Base-by-base conservation (phyloP, 345 rosid species). In the Populus deltoides region DNA sequence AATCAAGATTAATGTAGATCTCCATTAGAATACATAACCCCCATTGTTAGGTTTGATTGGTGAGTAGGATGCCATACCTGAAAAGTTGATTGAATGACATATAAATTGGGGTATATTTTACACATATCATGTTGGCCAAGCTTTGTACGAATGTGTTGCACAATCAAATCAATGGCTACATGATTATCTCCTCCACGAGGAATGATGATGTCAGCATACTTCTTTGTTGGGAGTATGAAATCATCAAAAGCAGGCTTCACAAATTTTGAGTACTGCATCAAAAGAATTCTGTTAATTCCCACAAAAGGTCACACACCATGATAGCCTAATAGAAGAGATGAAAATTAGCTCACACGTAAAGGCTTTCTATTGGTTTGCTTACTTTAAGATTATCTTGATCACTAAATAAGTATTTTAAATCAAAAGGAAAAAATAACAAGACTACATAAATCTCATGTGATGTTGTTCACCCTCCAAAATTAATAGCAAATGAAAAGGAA, bases 171-270 rank as follows among this genome's bases (percentile, higher is more conserved):
- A 81, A 96, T 78, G 35, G 99, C 99, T 29, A 96, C 99, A 75
- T 96, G 98, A 86, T 96, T 96, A 82, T 96, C 98, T 79, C 98
- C 99, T 67, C 99, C 99, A 70, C 99, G 99, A 71, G 99, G 99
- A 85, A 96, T 96, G 73, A 96, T 92, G 77, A 96, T 96, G 85
- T 96, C 99, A 2, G 99, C 99, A 83, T 91, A 91, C 78, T 96
- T 96, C 88, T 96, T 96, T n/a, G 99, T 93, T 33, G 99, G 99
- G 81, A 96, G 99, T 79, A 96, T 92, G 81, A 96, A 96, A 84
- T 96, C 99, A 84, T 96, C 98, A 78, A 96, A 96, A 76, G 99
- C 99, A 78, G 99, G 97, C 87, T 96, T 96, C 81, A 96, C 99
- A 86, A 93, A 96, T 76, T 92, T 96, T 72, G 99, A 96, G 85